Evolutionary conservation across 2,329 filamentous ascomycete species (phyloP).

Genomic region (Neoscytalidium dimidiatum): DNA sequence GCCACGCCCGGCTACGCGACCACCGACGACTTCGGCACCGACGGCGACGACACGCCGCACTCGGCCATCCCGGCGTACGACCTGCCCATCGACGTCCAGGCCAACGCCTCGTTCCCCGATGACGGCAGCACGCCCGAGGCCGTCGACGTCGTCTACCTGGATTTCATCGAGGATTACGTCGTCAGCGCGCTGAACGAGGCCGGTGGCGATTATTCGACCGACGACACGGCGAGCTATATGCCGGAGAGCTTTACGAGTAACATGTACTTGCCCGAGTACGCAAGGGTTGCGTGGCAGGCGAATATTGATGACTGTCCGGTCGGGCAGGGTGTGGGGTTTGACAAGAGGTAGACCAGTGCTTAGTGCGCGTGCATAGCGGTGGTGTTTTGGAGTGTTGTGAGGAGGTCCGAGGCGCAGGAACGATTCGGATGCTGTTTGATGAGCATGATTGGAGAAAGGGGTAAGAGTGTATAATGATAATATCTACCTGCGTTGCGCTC

Average conservation of each 20-base stretch:
- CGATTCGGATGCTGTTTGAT: too few relatives aligned
- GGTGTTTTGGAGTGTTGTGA: neutral
- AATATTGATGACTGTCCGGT: conserved; percentile 44
- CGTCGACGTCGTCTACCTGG: conserved; percentile 58
- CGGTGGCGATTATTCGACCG: conserved; percentile 33
- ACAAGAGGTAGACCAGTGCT: neutral
- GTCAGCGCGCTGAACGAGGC: conserved; percentile 37
- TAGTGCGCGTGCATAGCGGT: neutral
- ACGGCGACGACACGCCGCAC: conserved; percentile 59
- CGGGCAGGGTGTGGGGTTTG: conserved; percentile 33
- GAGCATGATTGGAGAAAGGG: too few relatives aligned
- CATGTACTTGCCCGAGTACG: conserved; percentile 43
- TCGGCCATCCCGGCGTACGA: conserved; percentile 48
- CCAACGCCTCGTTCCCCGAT: conserved; percentile 50
- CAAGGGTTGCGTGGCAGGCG: conserved; percentile 43
- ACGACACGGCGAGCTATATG: conserved; percentile 40
- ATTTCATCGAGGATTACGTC: conserved; percentile 47
- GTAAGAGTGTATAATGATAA: too few relatives aligned
- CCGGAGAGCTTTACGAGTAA: conserved; percentile 45
- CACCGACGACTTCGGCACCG: conserved; percentile 58
- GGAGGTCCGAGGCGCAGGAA: too few relatives aligned
- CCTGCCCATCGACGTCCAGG: conserved; percentile 55
- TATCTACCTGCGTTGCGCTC: too few relatives aligned
- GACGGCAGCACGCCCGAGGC: conserved; percentile 44
- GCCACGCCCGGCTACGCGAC: conserved; percentile 55